A percentile compares a stretch with the other conserved stretches of the same genome.
Conservation (phyloP, 2,329 filamentous ascomycete genomes). For the Corynespora cassiicola region DNA sequence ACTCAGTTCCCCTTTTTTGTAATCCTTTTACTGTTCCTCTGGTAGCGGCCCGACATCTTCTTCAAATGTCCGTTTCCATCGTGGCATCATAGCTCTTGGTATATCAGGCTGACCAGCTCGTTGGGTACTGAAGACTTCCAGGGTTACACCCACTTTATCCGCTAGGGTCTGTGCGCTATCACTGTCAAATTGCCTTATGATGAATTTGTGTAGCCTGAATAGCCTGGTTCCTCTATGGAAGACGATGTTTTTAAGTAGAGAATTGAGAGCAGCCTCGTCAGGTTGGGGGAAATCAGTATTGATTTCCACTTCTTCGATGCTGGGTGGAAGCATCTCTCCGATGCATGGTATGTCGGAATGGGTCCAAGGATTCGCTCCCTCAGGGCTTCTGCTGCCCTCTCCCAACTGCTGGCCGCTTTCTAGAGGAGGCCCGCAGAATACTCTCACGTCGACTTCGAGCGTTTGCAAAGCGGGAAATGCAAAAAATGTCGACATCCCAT, state of each 20-base stretch:
- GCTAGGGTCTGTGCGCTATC: constrained; percentile 23
- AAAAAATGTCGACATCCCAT: constrained; percentile 39
- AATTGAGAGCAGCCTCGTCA: constrained; percentile 23
- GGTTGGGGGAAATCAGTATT: constrained; percentile 36
- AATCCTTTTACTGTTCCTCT: too few species aligned
- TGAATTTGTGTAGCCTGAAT: constrained; percentile 17
- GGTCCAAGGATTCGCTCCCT: constrained; percentile 29
- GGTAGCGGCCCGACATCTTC: constrained; percentile 13
- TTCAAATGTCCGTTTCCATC: constrained; percentile 40
- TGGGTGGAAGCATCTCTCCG: constrained; percentile 39
- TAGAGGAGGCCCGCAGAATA: constrained; percentile 42
- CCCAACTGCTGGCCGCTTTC: constrained; percentile 40
- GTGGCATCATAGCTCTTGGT: constrained; percentile 35
- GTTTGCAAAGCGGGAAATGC: constrained; percentile 27
- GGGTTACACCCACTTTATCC: constrained; percentile 15
- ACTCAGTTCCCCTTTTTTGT: too few species aligned
- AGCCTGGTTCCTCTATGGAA: constrained; percentile 26
- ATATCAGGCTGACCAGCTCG: too few species aligned
- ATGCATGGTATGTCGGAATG: constrained; percentile 41
- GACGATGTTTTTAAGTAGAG: constrained; percentile 39
- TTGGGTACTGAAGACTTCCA: constrained; percentile 33
- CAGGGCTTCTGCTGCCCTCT: constrained; percentile 19
- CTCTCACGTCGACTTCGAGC: constrained; percentile 36
- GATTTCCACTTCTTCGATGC: constrained; percentile 34
- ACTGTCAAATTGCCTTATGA: constrained; percentile 34